Evolutionary conservation across 371 early-diverging fungal genomes (phyloP).

Genomic region (Mortierella sp.): DNA sequence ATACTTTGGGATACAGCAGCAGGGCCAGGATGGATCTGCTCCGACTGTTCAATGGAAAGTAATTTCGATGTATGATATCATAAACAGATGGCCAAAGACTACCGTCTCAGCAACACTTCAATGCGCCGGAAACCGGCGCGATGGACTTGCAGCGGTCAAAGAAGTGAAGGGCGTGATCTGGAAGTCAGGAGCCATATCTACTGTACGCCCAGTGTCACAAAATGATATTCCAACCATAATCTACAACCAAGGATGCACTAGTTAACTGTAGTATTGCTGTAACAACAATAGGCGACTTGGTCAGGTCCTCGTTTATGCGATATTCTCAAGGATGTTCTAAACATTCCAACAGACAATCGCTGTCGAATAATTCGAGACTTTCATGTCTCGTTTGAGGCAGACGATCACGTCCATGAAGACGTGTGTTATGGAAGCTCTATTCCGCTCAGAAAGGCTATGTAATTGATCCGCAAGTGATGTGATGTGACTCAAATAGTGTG

Average conservation of each 20-base stretch:
- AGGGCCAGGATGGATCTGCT: slow-evolving; percentile 3
- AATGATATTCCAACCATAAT: no score
- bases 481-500: neutral
- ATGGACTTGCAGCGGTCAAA: slow-evolving; percentile 83
- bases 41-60: slow-evolving; percentile 21
- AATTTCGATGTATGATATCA: slow-evolving; percentile 43
- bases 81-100: slow-evolving; percentile 46
- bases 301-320: slow-evolving; percentile 82
- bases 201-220: slow-evolving; percentile 39
- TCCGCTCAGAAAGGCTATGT: slow-evolving; percentile 83
- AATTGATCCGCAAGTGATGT: slow-evolving; percentile 63
- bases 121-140: slow-evolving; percentile 86
- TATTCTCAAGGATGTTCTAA: slow-evolving; percentile 68
- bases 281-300: slow-evolving; percentile 68
- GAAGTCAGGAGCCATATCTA: slow-evolving; percentile 86
- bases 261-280: no score
- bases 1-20: slow-evolving; percentile 52
- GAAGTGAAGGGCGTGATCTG: slow-evolving; percentile 85
- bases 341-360: slow-evolving; percentile 59
- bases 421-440: slow-evolving; percentile 86
- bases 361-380: slow-evolving; percentile 55
- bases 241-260: neutral
- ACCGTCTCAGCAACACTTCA: slow-evolving; percentile 48
- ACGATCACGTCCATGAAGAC: slow-evolving; percentile 79
- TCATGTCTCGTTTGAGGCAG: slow-evolving; percentile 82